A percentile compares a stretch with the other conserved stretches of the same genome.
phyloP scores from a whole-genome alignment of 2,329 filamentous ascomycete genomes.

The Verticillium tricorpus region DNA sequence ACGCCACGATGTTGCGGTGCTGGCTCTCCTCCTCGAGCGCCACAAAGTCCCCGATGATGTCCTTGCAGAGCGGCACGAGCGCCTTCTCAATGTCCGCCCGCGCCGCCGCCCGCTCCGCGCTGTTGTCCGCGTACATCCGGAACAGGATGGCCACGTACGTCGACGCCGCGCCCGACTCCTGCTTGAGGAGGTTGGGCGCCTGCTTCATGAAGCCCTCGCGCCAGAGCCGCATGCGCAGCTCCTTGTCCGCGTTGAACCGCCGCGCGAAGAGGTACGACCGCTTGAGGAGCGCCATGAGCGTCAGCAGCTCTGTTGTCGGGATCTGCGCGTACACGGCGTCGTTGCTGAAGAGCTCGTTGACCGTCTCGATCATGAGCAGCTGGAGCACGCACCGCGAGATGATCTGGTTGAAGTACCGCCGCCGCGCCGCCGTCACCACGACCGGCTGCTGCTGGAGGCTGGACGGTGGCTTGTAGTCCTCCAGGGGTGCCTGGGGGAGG shows the following conservation, averaged over 20 bases:
- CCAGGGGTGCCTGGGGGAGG: constrained; percentile 50
- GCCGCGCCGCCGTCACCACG: constrained; percentile 85
- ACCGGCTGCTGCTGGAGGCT: constrained; percentile 82
- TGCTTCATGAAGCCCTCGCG: constrained; percentile 99
- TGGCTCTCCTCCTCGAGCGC: constrained; percentile 91
- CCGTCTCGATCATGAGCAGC: constrained; percentile 98
- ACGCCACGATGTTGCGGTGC: constrained; percentile 93
- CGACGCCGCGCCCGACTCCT: constrained; percentile 86
- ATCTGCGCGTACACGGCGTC: constrained; percentile 92
- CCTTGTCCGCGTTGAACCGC: constrained; percentile 96
- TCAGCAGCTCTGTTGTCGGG: constrained; percentile 80
- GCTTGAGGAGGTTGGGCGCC: constrained; percentile 93
- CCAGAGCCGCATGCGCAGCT: constrained; percentile 90
- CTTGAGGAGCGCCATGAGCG: constrained; percentile 91
- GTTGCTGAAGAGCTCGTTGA: constrained; percentile 97
- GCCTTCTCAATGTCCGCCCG: constrained; percentile 84
- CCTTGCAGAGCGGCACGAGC: constrained; percentile 88
- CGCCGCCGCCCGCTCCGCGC: constrained; percentile 74
- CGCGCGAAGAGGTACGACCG: constrained; percentile 96
- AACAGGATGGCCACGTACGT: constrained; percentile 96
- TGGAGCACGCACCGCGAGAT: constrained; percentile 98
- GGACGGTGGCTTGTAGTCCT: constrained; percentile 80
- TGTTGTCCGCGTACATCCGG: constrained; percentile 92
- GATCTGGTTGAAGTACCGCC: constrained; percentile 97
- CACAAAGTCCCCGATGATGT: constrained; percentile 85